phyloP scores from a whole-genome alignment of 192 early-diverging fungal genomes.

The Helicostylum pulchrum region DNA sequence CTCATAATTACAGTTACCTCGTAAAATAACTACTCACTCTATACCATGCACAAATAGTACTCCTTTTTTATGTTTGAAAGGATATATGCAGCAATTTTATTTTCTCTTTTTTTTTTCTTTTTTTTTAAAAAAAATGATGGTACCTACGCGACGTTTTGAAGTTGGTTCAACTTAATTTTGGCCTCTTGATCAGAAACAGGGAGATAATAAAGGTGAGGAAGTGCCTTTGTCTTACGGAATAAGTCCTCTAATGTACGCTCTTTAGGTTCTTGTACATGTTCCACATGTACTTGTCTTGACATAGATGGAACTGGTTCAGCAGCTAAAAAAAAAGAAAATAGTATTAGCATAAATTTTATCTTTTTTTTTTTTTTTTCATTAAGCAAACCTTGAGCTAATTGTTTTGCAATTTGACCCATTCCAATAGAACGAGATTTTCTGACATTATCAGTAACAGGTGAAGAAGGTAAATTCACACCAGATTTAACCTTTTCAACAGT shows the following conservation, averaged over 20 bases:
- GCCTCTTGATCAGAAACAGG: slow-evolving; percentile 24
- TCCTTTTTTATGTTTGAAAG: too few species aligned
- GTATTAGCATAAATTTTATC: background rate
- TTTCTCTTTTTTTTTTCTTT: too few species aligned
- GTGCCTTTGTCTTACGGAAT: slow-evolving; percentile 27
- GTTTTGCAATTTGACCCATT: slow-evolving; percentile 31
- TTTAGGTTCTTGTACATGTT: background rate
- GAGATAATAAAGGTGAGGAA: slow-evolving; percentile 32
- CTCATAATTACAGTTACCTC: too few species aligned
- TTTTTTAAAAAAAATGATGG: too few species aligned
- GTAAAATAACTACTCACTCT: too few species aligned
- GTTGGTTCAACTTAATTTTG: slow-evolving; percentile 13
- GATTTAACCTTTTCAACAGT: slow-evolving; percentile 13
- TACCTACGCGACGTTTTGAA: background rate
- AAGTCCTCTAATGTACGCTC: slow-evolving; percentile 26
- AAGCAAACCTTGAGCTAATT: slow-evolving; percentile 25
- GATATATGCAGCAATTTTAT: too few species aligned
- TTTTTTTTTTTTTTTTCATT: background rate
- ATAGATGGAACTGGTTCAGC: background rate
- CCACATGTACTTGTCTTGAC: slow-evolving; percentile 4
- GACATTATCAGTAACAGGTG: background rate
- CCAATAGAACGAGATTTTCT: slow-evolving; percentile 16
- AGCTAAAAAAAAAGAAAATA: slow-evolving; percentile 2
- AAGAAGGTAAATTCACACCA: slow-evolving; percentile 1
- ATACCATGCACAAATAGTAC: too few species aligned